phyloP scores from a whole-genome alignment of 1,139 yeast species.

The Protomyces inouyei region DNA sequence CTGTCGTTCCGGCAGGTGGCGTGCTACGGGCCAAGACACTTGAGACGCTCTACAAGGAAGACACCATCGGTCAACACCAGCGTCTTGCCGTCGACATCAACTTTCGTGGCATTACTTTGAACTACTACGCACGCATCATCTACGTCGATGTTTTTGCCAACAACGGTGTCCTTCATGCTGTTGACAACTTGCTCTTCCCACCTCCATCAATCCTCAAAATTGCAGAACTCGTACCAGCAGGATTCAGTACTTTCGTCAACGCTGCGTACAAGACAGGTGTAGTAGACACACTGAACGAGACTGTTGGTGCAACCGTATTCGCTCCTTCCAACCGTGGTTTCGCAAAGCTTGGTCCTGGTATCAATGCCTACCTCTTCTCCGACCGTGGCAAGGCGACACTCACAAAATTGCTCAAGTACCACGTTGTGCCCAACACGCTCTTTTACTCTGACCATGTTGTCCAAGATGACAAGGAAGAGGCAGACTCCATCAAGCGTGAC shows the following conservation, averaged over 20 bases:
- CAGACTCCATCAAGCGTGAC: constrained; percentile 12
- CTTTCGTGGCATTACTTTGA: constrained; percentile 23
- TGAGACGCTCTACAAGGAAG: constrained; percentile 24
- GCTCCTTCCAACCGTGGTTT: constrained; percentile 30
- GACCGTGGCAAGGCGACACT: constrained; percentile 27
- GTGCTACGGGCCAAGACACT: constrained; percentile 28
- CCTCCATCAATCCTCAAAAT: constrained; percentile 25
- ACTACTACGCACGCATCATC: constrained; percentile 29
- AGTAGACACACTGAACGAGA: constrained; percentile 21
- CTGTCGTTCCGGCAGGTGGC: constrained; percentile 26
- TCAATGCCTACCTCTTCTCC: constrained; percentile 28
- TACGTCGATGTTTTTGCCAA: constrained; percentile 27
- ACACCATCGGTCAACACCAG: constrained; percentile 26
- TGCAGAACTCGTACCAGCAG: constrained; percentile 11
- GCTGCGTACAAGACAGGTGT: constrained; percentile 30
- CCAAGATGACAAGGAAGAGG: constrained; percentile 10
- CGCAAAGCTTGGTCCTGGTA: constrained; percentile 27
- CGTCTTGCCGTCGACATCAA: constrained; percentile 29
- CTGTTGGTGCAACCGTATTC: constrained; percentile 27
- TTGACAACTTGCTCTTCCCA: constrained; percentile 27
- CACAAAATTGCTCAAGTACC: constrained; percentile 28
- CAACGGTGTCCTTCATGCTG: constrained; percentile 30
- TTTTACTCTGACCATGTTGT: constrained; percentile 27
- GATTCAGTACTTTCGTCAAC: constrained; percentile 27
- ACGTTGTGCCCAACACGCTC: constrained; percentile 28